phyloP scores from a whole-genome alignment of 768 basidiomycete species.

The Boletus tomentosulus region DNA sequence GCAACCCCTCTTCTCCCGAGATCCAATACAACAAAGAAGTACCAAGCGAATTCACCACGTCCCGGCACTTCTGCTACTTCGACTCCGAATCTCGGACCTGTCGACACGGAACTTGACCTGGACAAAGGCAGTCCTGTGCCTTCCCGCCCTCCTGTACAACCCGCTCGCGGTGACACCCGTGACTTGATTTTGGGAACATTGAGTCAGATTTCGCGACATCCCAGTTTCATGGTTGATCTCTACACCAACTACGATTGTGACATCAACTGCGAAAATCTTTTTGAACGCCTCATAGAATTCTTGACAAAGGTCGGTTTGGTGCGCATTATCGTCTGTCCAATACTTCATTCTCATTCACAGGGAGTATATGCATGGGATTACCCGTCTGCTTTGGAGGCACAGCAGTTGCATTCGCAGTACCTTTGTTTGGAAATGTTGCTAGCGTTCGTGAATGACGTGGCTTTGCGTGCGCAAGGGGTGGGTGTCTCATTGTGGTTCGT shows the following conservation, averaged over 20 bases:
- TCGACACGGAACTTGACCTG: constrained; percentile 36
- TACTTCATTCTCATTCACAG: constrained; percentile 35
- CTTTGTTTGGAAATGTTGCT: constrained; percentile 86
- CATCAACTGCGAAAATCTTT: constrained; percentile 93
- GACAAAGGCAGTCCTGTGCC: constrained; percentile 50
- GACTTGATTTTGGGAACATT: constrained; percentile 89
- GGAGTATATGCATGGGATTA: constrained; percentile 74
- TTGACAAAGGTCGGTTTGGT: constrained; percentile 64
- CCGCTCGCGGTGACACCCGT: constrained; percentile 82
- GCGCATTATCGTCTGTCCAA: constrained; percentile 1
- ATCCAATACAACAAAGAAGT: constrained; percentile 29
- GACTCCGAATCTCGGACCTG: constrained; percentile 40
- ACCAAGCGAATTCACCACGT: constrained; percentile 42
- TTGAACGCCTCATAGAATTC: constrained; percentile 85
- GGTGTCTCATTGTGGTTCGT: constrained; percentile 19
- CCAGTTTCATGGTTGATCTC: constrained; percentile 92
- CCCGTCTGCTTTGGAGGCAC: constrained; percentile 52
- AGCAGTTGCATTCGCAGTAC: constrained; percentile 76
- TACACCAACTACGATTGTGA: constrained; percentile 98
- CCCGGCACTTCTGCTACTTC: constrained; percentile 47
- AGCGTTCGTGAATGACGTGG: constrained; percentile 86
- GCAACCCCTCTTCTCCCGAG: constrained; percentile 48
- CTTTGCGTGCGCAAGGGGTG: constrained; percentile 53
- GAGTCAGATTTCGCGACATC: constrained; percentile 71
- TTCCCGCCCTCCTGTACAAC: constrained; percentile 58